These are phyloP conservation scores for Udeniomyces megalosporus DNA, from an alignment of 768 basidiomycete species.

Conservation along the genomic window DNA sequence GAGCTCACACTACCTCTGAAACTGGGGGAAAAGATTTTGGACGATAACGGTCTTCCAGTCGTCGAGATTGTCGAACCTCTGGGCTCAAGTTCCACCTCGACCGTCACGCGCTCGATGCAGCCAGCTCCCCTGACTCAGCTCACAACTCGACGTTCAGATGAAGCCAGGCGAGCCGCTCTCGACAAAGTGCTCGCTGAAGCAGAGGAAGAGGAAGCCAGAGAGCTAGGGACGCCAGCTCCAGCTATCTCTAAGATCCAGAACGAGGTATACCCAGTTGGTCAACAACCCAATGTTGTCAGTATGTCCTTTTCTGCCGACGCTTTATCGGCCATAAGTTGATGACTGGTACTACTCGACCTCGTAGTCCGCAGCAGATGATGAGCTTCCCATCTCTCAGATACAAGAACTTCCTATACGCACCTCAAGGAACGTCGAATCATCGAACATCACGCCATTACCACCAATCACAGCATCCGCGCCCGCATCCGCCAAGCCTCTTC, in stretches of 20 bases:
- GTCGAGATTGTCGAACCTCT: constrained; percentile 1
- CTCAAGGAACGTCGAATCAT: background rate
- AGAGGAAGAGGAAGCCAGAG: background rate
- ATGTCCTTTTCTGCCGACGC: background rate
- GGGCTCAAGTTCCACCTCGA: background rate
- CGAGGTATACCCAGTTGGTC: background rate
- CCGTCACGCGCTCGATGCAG: background rate
- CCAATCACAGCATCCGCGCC: background rate
- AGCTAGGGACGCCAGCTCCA: background rate
- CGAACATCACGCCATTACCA: background rate
- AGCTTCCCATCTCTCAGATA: constrained; percentile 2
- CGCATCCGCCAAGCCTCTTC: background rate
- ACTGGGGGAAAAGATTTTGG: background rate
- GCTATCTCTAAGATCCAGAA: background rate
- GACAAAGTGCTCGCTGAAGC: background rate
- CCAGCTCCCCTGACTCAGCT: background rate
- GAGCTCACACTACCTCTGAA: no score
- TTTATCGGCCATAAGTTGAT: background rate
- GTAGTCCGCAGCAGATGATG: background rate
- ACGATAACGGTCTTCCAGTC: background rate
- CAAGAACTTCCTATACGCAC: background rate
- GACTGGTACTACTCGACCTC: no score
- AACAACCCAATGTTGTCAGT: background rate
- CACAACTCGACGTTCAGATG: background rate
- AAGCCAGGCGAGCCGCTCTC: background rate